Conservation (phyloP, 1,284 basidiomycete species). For the Sporisorium reilianum region DNA sequence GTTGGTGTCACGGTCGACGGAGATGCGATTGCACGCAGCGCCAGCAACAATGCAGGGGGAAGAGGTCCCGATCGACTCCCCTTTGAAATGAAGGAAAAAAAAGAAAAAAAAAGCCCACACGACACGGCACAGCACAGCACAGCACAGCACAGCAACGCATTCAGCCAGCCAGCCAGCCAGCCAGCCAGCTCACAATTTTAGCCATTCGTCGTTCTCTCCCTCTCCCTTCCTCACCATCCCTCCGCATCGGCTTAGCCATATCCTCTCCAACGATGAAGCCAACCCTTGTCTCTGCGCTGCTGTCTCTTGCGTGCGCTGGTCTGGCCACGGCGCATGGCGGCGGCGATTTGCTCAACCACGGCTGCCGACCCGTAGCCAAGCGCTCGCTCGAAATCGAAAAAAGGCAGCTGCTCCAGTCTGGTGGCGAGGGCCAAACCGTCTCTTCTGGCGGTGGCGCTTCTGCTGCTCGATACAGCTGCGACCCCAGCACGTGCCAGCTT, state of each 20-base stretch:
- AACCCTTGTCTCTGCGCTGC: constrained; percentile 20
- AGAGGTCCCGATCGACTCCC: too few species aligned
- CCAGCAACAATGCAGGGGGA: too few species aligned
- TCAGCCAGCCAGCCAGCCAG: neutral
- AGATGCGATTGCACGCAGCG: too few species aligned
- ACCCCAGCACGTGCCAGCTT: constrained; percentile 55
- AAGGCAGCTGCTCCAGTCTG: constrained; percentile 27
- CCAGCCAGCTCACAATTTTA: neutral
- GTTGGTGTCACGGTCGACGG: neutral
- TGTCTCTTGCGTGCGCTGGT: constrained; percentile 34
- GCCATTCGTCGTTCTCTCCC: neutral
- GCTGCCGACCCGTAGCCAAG: constrained; percentile 47
- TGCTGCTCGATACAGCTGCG: constrained; percentile 62
- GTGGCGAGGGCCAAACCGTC: constrained; percentile 52
- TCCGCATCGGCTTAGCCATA: neutral
- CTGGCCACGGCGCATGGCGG: constrained; percentile 33
- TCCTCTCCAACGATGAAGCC: constrained; percentile 25
- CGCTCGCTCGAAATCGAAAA: constrained; percentile 28
- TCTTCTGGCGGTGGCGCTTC: constrained; percentile 48
- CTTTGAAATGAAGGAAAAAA: neutral
- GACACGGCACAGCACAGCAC: too few species aligned
- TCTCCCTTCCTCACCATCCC: neutral
- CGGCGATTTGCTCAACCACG: constrained; percentile 36
- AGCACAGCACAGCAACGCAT: too few species aligned
- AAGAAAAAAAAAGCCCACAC: neutral